Conservation (phyloP, 2,329 filamentous ascomycete genomes). For the Clonostachys sp. region DNA sequence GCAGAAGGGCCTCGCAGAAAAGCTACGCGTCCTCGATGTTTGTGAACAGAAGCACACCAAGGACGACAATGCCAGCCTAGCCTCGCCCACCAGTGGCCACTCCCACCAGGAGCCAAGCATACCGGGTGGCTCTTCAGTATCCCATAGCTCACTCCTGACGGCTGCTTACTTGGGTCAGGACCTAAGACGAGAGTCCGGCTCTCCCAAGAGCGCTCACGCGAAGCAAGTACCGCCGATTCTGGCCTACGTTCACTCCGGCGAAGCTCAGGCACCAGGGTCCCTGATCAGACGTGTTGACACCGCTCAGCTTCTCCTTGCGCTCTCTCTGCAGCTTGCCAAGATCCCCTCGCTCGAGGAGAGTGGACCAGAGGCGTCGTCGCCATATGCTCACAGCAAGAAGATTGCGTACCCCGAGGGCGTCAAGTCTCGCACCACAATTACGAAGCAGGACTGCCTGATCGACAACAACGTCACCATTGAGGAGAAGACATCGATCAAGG, state of each 20-base stretch:
- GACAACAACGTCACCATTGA: slow-evolving; percentile 87
- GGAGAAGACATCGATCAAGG: slow-evolving; percentile 88
- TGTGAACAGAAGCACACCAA: slow-evolving; percentile 26
- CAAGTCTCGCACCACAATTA: slow-evolving; percentile 76
- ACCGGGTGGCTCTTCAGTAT: neutral
- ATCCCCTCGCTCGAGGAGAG: slow-evolving; percentile 66
- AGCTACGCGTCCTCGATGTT: slow-evolving; percentile 67
- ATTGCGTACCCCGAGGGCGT: slow-evolving; percentile 80
- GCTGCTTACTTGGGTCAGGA: neutral
- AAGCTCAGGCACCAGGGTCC: slow-evolving; percentile 39
- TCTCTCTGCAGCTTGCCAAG: slow-evolving; percentile 84
- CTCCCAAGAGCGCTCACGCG: slow-evolving; percentile 8
- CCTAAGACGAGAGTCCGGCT: neutral
- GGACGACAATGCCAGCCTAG: slow-evolving; percentile 18
- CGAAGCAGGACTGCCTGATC: slow-evolving; percentile 74
- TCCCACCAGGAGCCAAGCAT: neutral
- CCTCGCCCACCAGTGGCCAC: slow-evolving; percentile 11
- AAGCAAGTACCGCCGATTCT: slow-evolving; percentile 64
- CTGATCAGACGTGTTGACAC: slow-evolving; percentile 88
- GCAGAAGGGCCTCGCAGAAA: slow-evolving; percentile 76
- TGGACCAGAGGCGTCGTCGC: slow-evolving; percentile 53
- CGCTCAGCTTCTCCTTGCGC: slow-evolving; percentile 71
- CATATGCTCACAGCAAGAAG: slow-evolving; percentile 75
- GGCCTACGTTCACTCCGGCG: slow-evolving; percentile 72
- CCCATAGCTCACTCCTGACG: neutral